phyloP scores from a whole-genome alignment of 2,329 filamentous ascomycete genomes.

The Pyrenochaeta sp. region DNA sequence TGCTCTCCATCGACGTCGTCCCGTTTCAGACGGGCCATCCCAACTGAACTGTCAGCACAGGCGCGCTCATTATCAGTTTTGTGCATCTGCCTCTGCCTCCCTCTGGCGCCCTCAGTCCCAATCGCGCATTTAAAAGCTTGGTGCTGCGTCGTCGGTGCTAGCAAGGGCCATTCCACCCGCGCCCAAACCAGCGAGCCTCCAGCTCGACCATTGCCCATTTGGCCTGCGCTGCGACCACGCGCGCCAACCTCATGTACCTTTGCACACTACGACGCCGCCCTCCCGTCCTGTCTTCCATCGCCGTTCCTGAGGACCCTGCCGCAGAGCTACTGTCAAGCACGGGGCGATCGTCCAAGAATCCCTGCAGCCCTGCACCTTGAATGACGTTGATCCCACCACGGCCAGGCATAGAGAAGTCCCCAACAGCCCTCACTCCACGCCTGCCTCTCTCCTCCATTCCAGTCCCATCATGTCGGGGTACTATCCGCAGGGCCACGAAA shows the following conservation, averaged over 20 bases:
- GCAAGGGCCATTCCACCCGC: constrained; percentile 42
- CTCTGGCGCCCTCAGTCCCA: no score
- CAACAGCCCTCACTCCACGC: constrained; percentile 27
- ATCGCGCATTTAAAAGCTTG: constrained; percentile 39
- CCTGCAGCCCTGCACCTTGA: constrained; percentile 40
- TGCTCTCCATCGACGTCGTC: constrained; percentile 38
- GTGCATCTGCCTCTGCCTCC: no score
- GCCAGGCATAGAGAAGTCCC: constrained; percentile 34
- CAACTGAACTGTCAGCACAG: constrained; percentile 37
- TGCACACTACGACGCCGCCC: no score
- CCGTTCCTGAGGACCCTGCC: constrained; percentile 37
- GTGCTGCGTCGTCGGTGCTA: constrained; percentile 42
- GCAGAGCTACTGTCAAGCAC: constrained; percentile 37
- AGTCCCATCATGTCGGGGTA: constrained; percentile 47
- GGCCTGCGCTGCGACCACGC: constrained; percentile 32
- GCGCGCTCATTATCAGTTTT: no score
- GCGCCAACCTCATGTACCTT: constrained; percentile 16
- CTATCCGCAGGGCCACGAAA: constrained; percentile 42
- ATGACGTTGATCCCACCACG: constrained; percentile 49
- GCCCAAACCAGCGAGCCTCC: constrained; percentile 35
- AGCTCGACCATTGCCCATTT: constrained; percentile 31
- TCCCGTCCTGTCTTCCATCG: constrained; percentile 22
- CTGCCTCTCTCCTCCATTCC: constrained; percentile 22
- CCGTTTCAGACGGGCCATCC: constrained; percentile 45
- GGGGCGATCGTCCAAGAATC: constrained; percentile 43